phyloP scores from a whole-genome alignment of 306 rosid species.

The Arachis hypogaea region DNA sequence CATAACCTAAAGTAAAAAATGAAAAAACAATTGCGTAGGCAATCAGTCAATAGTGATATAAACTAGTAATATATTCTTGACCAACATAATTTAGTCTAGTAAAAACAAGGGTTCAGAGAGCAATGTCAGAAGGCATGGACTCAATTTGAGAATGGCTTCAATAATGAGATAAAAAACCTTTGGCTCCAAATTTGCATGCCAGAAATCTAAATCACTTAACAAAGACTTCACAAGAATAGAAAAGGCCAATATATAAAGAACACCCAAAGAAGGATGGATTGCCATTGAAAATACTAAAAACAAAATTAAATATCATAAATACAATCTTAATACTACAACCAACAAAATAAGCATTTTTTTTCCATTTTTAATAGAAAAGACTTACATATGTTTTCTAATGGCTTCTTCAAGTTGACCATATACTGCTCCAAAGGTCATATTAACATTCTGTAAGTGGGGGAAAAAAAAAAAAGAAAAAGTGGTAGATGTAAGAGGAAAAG shows the following conservation, averaged over 20 bases:
- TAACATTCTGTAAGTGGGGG: slow-evolving; percentile 57
- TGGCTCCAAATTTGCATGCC: slow-evolving; percentile 25
- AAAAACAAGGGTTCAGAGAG: slow-evolving; percentile 8
- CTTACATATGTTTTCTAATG: slow-evolving; percentile 77
- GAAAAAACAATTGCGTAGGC: slow-evolving; percentile 30
- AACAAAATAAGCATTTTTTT: slow-evolving; percentile 19
- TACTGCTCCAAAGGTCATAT: slow-evolving; percentile 56
- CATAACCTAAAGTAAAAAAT: slow-evolving; percentile 61
- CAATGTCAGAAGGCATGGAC: slow-evolving; percentile 1
- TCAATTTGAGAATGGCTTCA: slow-evolving; percentile 23
- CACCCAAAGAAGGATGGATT: slow-evolving; percentile 23
- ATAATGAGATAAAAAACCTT: slow-evolving; percentile 20
- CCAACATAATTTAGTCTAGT: background rate
- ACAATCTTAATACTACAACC: slow-evolving; percentile 16
- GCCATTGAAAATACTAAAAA: slow-evolving; percentile 5
- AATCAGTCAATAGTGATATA: slow-evolving; percentile 9
- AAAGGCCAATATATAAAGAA: slow-evolving; percentile 4
- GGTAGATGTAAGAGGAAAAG: slow-evolving; percentile 36
- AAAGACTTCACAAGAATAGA: slow-evolving; percentile 5
- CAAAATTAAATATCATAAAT: slow-evolving; percentile 15
- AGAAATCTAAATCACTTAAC: slow-evolving; percentile 20
- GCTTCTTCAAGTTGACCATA: slow-evolving; percentile 68
- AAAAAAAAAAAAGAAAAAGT: slow-evolving; percentile 4
- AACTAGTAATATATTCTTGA: slow-evolving; percentile 35
- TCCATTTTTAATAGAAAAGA: background rate